A percentile compares a stretch with the other conserved stretches of the same genome.
Evolutionary conservation across 345 rosid species (phyloP).

Genomic region (Erodium maritimum): DNA sequence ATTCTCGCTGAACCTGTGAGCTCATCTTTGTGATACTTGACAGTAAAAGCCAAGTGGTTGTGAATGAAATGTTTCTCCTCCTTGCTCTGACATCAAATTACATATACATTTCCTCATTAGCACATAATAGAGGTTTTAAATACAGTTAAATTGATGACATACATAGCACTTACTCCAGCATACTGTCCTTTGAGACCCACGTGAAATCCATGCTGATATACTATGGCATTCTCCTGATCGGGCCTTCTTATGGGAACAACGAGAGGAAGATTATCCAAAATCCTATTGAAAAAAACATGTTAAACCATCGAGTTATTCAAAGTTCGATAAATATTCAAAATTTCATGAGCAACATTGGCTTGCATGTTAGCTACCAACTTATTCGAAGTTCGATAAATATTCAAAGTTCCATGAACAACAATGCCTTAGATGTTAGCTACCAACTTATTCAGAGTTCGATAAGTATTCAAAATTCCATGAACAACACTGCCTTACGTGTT

Average conservation of each 20-base stretch:
- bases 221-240: slow-evolving; percentile 20
- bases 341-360: background rate
- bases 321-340: background rate
- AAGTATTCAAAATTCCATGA: background rate
- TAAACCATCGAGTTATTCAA: background rate
- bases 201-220: slow-evolving; percentile 30
- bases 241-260: slow-evolving; percentile 27
- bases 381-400: background rate
- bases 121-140: background rate
- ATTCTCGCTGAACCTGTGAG: slow-evolving; percentile 24
- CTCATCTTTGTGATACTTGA: slow-evolving; percentile 30
- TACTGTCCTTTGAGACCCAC: slow-evolving; percentile 30
- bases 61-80: slow-evolving; percentile 30
- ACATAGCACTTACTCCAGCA: slow-evolving; percentile 19
- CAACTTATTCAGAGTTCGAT: background rate
- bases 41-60: slow-evolving; percentile 28
- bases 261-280: slow-evolving; percentile 30
- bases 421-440: no score
- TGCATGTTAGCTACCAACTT: slow-evolving; percentile 25
- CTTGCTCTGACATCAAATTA: slow-evolving; percentile 19
- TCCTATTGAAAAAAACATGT: slow-evolving; percentile 10
- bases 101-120: no score
- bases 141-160: background rate
- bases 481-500: background rate
- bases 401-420: no score